Conservation (phyloP, 2,329 filamentous ascomycete species). For the Clarireedia paspali region DNA sequence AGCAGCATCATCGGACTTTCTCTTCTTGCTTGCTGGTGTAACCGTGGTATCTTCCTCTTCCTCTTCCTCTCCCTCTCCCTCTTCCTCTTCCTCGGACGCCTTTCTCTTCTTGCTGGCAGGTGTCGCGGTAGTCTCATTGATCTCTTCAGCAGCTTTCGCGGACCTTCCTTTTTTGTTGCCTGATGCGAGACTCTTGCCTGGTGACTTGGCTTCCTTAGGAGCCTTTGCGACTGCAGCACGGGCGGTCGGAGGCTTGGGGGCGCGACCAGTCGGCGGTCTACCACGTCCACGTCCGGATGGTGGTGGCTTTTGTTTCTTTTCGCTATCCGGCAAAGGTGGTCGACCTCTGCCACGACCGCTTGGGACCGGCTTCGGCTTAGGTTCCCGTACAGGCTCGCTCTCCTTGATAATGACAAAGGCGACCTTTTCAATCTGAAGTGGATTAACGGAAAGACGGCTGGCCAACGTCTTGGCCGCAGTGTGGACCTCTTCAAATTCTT, state of each 20-base stretch:
- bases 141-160: background rate
- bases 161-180: slow-evolving; percentile 6
- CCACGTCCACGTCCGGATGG: slow-evolving; percentile 18
- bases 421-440: slow-evolving; percentile 60
- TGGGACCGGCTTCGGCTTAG: slow-evolving; percentile 12
- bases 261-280: slow-evolving; percentile 10
- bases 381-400: slow-evolving; percentile 19
- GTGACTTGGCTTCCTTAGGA: background rate
- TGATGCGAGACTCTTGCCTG: background rate
- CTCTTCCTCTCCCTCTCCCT: slow-evolving; percentile 3
- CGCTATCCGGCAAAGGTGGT: slow-evolving; percentile 16
- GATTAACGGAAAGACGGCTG: slow-evolving; percentile 44
- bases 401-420: slow-evolving; percentile 59
- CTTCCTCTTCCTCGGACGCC: background rate
- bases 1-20: slow-evolving; percentile 1
- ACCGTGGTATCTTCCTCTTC: background rate
- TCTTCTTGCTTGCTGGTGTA: slow-evolving; percentile 5
- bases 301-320: slow-evolving; percentile 19
- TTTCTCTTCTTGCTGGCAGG: slow-evolving; percentile 10
- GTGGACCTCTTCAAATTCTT: slow-evolving; percentile 58
- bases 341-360: slow-evolving; percentile 20
- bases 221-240: background rate
- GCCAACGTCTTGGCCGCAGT: slow-evolving; percentile 36
- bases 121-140: background rate
- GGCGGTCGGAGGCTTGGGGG: slow-evolving; percentile 3